Conservation (phyloP, 2,329 filamentous ascomycete species). For the Madurella fahalii region DNA sequence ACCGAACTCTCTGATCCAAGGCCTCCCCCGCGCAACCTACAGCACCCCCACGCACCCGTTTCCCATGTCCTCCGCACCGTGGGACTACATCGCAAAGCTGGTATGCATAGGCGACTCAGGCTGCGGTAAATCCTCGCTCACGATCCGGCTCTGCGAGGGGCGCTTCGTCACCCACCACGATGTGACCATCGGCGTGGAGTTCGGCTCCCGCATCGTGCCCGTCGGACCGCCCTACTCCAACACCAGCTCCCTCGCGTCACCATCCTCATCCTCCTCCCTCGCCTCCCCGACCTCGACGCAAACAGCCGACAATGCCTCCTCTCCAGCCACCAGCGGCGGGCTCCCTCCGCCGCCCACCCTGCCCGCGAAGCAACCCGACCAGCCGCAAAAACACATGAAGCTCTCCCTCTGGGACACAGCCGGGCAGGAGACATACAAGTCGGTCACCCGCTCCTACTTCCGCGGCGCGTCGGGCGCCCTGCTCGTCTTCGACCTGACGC, state of each 20-base stretch:
- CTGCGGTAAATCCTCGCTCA: slow-evolving; percentile 91
- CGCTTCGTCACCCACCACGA: slow-evolving; percentile 93
- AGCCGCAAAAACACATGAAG: slow-evolving; percentile 76
- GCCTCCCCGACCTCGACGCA: slow-evolving; percentile 36
- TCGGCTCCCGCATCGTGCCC: slow-evolving; percentile 60
- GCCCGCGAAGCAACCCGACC: slow-evolving; percentile 22
- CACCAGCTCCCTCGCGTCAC: slow-evolving; percentile 2
- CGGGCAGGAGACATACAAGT: slow-evolving; percentile 96
- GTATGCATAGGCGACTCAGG: slow-evolving; percentile 96
- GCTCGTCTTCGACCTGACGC: slow-evolving; percentile 91
- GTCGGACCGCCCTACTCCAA: slow-evolving; percentile 6
- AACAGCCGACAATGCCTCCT: neutral
- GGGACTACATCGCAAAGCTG: slow-evolving; percentile 99
- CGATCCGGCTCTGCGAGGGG: slow-evolving; percentile 92
- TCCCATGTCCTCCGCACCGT: slow-evolving; percentile 62
- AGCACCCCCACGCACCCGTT: slow-evolving; percentile 12
- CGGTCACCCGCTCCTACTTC: slow-evolving; percentile 90
- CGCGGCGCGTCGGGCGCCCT: slow-evolving; percentile 69
- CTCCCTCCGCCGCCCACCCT: slow-evolving; percentile 50
- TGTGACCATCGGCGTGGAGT: slow-evolving; percentile 95
- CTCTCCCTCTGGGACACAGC: slow-evolving; percentile 93
- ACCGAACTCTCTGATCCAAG: neutral
- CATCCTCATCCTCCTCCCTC: slow-evolving; percentile 46
- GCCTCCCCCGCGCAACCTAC: neutral
- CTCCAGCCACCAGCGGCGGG: slow-evolving; percentile 33